Conservation (phyloP, 306 rosid species). For the Aeschynomene evenia region DNA sequence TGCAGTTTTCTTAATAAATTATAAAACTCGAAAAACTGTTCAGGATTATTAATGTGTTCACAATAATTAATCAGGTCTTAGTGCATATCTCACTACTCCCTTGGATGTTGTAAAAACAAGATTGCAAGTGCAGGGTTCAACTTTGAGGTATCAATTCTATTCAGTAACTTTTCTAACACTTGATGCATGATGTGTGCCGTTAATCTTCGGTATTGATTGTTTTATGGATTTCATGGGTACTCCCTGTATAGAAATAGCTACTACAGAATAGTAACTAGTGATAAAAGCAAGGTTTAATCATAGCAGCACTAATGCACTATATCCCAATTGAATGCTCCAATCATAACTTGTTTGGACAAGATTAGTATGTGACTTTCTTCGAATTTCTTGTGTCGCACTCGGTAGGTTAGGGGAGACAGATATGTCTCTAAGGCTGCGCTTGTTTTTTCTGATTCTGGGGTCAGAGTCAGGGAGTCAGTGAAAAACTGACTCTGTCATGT, state of each 20-base stretch:
- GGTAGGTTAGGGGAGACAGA: too few species aligned
- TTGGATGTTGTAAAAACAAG: conserved; percentile 85
- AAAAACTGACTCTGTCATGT: too few species aligned
- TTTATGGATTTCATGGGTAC: background rate
- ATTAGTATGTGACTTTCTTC: too few species aligned
- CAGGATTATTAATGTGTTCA: conserved; percentile 11
- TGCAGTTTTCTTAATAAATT: background rate
- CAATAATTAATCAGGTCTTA: conserved; percentile 52
- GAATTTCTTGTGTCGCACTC: too few species aligned
- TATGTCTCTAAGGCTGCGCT: too few species aligned
- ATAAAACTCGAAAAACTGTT: background rate
- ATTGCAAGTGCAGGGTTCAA: conserved; percentile 83
- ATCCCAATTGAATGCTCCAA: background rate
- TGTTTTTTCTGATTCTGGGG: too few species aligned
- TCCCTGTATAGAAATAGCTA: conserved; percentile 4
- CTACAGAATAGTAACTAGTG: background rate
- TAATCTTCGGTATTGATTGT: background rate
- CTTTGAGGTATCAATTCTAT: conserved; percentile 52
- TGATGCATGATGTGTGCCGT: background rate
- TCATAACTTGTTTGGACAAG: too few species aligned
- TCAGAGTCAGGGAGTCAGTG: too few species aligned
- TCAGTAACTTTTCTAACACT: conserved; percentile 7
- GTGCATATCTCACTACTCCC: conserved; percentile 90
- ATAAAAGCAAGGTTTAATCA: background rate
- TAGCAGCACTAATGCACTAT: background rate